Conservation (phyloP, 176 grass and related monocot genomes). For the Oryza meyeriana region DNA sequence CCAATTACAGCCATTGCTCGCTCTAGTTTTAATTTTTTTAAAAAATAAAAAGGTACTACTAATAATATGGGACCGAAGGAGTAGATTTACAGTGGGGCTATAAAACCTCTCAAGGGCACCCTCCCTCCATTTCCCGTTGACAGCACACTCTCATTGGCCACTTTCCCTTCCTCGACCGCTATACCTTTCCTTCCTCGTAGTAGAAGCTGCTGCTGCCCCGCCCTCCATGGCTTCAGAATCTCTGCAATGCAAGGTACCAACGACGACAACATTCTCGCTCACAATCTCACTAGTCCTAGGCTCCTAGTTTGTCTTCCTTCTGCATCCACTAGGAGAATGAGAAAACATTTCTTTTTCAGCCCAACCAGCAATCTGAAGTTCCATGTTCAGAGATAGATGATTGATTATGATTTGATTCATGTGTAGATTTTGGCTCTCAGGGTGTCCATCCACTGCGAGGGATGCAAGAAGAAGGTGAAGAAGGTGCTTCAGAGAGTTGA, state of each 20-base stretch:
- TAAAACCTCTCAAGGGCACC: neutral
- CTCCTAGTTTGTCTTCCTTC: neutral
- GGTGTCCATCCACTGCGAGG: constrained; percentile 52
- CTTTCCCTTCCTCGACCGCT: constrained; percentile 4
- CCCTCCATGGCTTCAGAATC: constrained; percentile 29
- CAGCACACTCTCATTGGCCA: neutral
- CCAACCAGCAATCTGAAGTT: neutral
- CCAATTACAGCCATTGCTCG: too few relatives aligned
- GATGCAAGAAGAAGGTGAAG: constrained; percentile 64
- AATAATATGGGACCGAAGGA: too few relatives aligned
- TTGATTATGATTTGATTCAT: neutral
- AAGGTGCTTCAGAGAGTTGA: constrained; percentile 41
- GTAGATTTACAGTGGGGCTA: neutral
- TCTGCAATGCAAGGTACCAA: constrained; percentile 34
- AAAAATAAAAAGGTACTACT: too few relatives aligned
- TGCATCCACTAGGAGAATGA: neutral
- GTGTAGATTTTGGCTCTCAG: constrained; percentile 36
- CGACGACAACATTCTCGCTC: too few relatives aligned
- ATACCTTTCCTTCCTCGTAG: neutral
- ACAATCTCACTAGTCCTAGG: neutral
- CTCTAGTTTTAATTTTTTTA: too few relatives aligned
- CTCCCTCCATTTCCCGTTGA: neutral
- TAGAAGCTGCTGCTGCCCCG: too few relatives aligned
- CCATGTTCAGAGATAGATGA: neutral
- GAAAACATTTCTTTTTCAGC: neutral